Evolutionary conservation across 2,329 filamentous ascomycete genomes (phyloP).

Genomic region (Fragosphaeria purpurea): DNA sequence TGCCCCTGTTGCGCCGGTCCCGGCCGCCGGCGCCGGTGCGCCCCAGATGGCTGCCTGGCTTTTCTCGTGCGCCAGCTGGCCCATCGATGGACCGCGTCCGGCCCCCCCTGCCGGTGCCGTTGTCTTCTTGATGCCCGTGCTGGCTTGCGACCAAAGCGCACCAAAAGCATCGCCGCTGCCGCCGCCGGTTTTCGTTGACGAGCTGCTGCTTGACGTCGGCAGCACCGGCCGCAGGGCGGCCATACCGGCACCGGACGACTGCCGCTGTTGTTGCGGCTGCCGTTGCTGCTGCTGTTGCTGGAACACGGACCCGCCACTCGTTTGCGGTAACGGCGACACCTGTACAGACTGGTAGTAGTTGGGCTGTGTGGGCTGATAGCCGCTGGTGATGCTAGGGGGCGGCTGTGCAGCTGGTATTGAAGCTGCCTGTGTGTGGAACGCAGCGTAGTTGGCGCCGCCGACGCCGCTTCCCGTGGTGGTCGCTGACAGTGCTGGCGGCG

Average conservation of each 20-base stretch:
- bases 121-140: conserved; percentile 64
- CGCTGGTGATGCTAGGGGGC: conserved; percentile 36
- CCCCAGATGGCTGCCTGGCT: conserved; percentile 93
- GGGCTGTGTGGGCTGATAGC: conserved; percentile 68
- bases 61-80: conserved; percentile 96
- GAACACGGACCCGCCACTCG: conserved; percentile 10
- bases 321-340: conserved; percentile 8
- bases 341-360: conserved; percentile 92
- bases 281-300: conserved; percentile 18
- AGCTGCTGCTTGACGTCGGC: background rate
- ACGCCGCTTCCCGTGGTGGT: conserved; percentile 16
- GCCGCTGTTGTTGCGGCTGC: background rate
- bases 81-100: conserved; percentile 70
- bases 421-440: conserved; percentile 44
- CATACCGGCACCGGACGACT: conserved; percentile 15
- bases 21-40: conserved; percentile 40
- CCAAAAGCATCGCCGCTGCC: conserved; percentile 84
- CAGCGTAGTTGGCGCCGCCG: conserved; percentile 50
- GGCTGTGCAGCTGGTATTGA: conserved; percentile 31
- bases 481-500: conserved; percentile 48
- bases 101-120: conserved; percentile 54
- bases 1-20: conserved; percentile 13
- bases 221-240: conserved; percentile 14
- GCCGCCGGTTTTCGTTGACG: conserved; percentile 41
- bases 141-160: conserved; percentile 70